Evolutionary conservation across 176 grass and related monocot species (phyloP).

Genomic region (Musa acuminata): DNA sequence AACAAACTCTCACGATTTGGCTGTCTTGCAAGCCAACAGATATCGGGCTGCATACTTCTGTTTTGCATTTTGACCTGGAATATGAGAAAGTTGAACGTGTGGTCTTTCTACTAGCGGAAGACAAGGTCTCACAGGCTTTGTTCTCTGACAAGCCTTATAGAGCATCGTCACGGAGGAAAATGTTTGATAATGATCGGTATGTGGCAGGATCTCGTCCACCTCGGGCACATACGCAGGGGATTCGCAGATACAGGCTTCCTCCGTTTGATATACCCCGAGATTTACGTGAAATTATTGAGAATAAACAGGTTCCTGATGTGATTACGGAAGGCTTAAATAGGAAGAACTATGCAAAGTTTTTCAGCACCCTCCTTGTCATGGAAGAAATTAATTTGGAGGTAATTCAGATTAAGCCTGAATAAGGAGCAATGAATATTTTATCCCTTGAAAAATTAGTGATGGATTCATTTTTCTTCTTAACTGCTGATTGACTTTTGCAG

Average conservation of each 20-base stretch:
- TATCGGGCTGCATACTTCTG: constrained; percentile 70
- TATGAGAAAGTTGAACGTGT: constrained; percentile 84
- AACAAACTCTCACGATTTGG: constrained; percentile 68
- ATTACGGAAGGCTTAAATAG: constrained; percentile 44
- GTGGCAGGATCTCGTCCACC: constrained; percentile 50
- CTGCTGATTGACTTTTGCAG: constrained; percentile 28
- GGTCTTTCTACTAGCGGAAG: constrained; percentile 72
- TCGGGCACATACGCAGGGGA: constrained; percentile 36
- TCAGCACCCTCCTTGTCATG: constrained; percentile 73
- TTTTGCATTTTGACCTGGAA: constrained; percentile 76
- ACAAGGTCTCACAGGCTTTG: constrained; percentile 57
- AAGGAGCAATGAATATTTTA: background rate
- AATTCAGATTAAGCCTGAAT: background rate
- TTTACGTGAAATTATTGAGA: constrained; percentile 58
- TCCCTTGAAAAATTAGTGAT: background rate
- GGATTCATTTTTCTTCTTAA: constrained; percentile 31
- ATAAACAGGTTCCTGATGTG: constrained; percentile 50
- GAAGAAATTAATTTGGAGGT: constrained; percentile 92
- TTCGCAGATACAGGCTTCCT: constrained; percentile 51
- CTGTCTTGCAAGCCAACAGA: constrained; percentile 87
- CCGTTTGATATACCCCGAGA: constrained; percentile 54
- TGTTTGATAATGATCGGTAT: constrained; percentile 35
- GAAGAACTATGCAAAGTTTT: constrained; percentile 51
- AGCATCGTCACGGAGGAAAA: constrained; percentile 30
- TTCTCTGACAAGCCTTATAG: constrained; percentile 66